Percentiles rank a stretch among this genome's conserved stretches.
Conservation (phyloP, 2,329 filamentous ascomycete genomes). For the Ophiostoma piceae region DNA sequence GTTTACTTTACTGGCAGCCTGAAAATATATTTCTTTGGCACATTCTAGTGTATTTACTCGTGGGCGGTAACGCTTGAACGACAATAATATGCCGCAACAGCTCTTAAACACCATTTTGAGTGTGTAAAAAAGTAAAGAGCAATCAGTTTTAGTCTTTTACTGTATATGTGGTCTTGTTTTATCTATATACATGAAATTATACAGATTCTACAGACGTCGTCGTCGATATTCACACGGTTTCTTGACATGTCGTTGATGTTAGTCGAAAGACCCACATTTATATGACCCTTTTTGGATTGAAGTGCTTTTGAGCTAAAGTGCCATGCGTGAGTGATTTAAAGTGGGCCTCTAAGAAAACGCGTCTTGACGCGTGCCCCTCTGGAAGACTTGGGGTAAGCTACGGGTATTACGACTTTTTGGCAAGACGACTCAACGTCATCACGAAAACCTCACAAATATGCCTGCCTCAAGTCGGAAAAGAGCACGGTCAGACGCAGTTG, state of each 20-base stretch:
- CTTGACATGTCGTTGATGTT: background rate
- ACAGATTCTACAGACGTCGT: background rate
- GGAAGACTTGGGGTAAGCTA: background rate
- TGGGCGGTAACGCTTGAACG: too few relatives aligned
- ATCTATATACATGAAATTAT: too few relatives aligned
- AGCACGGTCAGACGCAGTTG: slow-evolving; percentile 10
- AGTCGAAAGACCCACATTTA: background rate
- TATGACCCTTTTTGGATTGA: too few relatives aligned
- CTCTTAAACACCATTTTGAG: too few relatives aligned
- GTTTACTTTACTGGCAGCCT: too few relatives aligned
- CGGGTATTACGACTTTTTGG: background rate
- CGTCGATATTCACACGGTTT: background rate
- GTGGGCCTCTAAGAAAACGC: background rate
- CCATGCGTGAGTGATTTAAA: background rate
- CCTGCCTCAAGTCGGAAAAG: slow-evolving; percentile 21
- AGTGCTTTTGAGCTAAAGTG: background rate
- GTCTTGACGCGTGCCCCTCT: slow-evolving; percentile 10
- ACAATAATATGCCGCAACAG: too few relatives aligned
- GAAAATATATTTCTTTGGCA: too few relatives aligned
- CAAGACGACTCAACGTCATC: background rate
- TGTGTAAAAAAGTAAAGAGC: too few relatives aligned
- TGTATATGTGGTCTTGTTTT: too few relatives aligned
- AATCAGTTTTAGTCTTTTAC: too few relatives aligned
- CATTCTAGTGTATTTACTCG: too few relatives aligned
- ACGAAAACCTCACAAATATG: background rate